phyloP scores from a whole-genome alignment of 192 early-diverging fungal species.

The Gonapodya prolifera region DNA sequence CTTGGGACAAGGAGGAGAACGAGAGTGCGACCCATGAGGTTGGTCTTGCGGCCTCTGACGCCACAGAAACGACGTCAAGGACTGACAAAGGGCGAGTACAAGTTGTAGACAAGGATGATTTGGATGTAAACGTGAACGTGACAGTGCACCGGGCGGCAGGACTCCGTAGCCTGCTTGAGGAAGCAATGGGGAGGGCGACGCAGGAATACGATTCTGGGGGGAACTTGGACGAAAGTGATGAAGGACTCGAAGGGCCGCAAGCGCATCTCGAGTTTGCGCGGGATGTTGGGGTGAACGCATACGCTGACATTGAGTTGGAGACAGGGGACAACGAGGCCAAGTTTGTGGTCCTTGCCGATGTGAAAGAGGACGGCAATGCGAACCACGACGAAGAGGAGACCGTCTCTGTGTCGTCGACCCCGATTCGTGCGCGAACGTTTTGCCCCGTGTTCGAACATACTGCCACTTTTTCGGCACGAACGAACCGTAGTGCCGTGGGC shows the following conservation, averaged over 20 bases:
- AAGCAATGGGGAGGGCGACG: neutral
- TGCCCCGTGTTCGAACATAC: neutral
- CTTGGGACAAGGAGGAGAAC: neutral
- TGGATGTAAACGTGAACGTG: neutral
- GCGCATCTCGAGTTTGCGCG: neutral
- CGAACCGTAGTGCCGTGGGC: neutral
- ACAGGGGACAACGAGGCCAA: neutral
- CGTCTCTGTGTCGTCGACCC: neutral
- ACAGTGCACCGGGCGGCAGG: neutral
- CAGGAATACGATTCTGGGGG: neutral
- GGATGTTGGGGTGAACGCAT: neutral
- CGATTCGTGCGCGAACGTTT: neutral
- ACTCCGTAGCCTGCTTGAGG: neutral
- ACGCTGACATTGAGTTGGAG: neutral
- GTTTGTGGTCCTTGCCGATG: neutral
- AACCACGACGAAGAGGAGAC: neutral
- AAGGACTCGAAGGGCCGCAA: neutral
- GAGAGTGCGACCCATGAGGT: too few species aligned
- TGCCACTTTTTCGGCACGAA: neutral
- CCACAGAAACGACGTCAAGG: too few species aligned
- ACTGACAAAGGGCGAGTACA: too few species aligned
- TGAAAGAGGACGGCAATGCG: neutral
- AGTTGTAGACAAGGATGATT: neutral
- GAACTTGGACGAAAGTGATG: too few species aligned
- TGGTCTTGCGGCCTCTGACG: too few species aligned